Conservation (phyloP, 176 grass and related monocot genomes). For the Carex kokanica region DNA sequence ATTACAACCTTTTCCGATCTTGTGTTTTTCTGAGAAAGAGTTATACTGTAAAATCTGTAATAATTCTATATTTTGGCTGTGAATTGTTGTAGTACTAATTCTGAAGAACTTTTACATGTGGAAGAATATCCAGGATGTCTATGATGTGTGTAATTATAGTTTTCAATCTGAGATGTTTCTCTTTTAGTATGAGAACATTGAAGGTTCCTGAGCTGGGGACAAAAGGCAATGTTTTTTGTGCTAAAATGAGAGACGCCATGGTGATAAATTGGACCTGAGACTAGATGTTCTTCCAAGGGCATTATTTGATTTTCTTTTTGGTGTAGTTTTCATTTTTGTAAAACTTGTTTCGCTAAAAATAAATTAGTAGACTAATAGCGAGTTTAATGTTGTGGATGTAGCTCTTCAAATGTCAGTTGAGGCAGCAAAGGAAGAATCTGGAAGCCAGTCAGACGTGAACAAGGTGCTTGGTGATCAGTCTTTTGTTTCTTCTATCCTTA, state of each 20-base stretch:
- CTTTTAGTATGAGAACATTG: conserved; percentile 13
- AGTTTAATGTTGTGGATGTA: conserved; percentile 23
- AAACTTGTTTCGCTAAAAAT: not conserved
- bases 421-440: conserved; percentile 34
- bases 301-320: not conserved
- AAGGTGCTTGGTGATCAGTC: conserved; percentile 88
- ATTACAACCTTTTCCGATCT: not conserved
- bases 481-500: conserved; percentile 96
- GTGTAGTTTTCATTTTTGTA: conserved; percentile 1
- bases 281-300: conserved; percentile 1
- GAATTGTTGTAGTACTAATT: not conserved
- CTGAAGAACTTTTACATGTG: too few species aligned
- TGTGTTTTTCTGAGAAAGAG: not conserved
- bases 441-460: conserved; percentile 69
- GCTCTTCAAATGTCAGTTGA: conserved; percentile 99
- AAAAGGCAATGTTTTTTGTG: not conserved
- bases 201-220: conserved; percentile 13
- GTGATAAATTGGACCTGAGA: conserved; percentile 8
- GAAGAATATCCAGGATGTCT: conserved; percentile 11
- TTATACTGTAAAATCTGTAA: not conserved
- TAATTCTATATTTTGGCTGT: not conserved
- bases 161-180: conserved; percentile 26
- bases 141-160: conserved; percentile 4
- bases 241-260: conserved; percentile 17
- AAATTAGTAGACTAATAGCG: not conserved